These are phyloP conservation scores for Trypanosoma cruzi DNA, from an alignment of 208 protist genomes.

Conservation along the genomic window DNA sequence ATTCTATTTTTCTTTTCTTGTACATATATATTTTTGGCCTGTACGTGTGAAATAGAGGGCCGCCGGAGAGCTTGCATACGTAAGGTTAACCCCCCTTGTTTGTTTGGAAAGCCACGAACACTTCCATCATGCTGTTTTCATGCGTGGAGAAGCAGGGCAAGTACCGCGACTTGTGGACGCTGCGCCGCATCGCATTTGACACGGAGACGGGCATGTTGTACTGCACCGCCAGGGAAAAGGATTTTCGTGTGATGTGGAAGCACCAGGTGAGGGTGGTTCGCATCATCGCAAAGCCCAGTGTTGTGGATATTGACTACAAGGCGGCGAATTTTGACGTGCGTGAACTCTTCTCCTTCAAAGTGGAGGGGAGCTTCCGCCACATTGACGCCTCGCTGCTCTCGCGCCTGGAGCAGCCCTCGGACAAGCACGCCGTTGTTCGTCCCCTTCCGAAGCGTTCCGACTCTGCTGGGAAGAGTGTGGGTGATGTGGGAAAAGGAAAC, in stretches of 20 bases:
- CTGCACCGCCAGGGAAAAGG: slow-evolving; percentile 39
- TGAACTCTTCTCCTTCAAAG: slow-evolving; percentile 10
- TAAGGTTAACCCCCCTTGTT: too few relatives aligned
- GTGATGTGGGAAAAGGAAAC: not conserved
- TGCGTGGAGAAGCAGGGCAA: slow-evolving; percentile 50
- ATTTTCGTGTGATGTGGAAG: slow-evolving; percentile 16
- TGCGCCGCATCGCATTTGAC: slow-evolving; percentile 43
- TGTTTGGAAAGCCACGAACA: too few relatives aligned
- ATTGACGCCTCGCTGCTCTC: not conserved
- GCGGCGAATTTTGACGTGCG: slow-evolving; percentile 14
- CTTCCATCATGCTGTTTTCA: slow-evolving; percentile 30
- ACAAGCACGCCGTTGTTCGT: not conserved
- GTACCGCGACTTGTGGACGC: slow-evolving; percentile 26
- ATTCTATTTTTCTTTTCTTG: too few relatives aligned
- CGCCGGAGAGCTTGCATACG: too few relatives aligned
- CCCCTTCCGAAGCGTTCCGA: not conserved
- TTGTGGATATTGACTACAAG: not conserved
- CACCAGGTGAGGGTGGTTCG: slow-evolving; percentile 11
- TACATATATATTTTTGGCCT: too few relatives aligned
- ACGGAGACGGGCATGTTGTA: slow-evolving; percentile 42
- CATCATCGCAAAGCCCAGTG: slow-evolving; percentile 12
- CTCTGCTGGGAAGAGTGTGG: not conserved
- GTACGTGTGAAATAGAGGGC: too few relatives aligned
- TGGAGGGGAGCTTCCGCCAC: slow-evolving; percentile 1
- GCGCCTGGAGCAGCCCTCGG: not conserved